These are phyloP conservation scores for Pinus albicaulis DNA, from an alignment of 75 land plant species.

Conservation along the genomic window DNA sequence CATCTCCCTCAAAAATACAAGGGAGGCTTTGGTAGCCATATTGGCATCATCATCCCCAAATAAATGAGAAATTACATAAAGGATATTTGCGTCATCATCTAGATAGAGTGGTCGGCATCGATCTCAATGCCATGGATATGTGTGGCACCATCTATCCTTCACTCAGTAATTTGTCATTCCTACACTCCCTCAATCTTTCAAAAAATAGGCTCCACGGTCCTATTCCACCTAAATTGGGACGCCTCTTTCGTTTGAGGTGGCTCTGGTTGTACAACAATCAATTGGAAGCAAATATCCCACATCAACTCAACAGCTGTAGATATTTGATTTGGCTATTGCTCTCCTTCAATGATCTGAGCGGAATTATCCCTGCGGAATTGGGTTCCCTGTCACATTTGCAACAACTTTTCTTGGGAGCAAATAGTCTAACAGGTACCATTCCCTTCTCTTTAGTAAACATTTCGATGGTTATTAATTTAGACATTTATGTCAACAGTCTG, in stretches of 20 bases:
- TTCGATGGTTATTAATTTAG: conserved; percentile 26
- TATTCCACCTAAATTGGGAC: conserved; percentile 55
- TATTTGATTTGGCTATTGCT: conserved; percentile 32
- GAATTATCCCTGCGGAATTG: conserved; percentile 53
- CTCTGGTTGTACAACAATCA: neutral
- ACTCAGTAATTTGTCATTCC: conserved; percentile 29
- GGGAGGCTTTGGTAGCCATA: no score
- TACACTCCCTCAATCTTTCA: conserved; percentile 40
- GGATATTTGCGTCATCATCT: no score
- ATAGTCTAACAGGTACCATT: conserved; percentile 51
- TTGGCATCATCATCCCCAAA: no score
- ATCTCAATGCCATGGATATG: no score
- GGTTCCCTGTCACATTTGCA: conserved; percentile 31
- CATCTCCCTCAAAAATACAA: no score
- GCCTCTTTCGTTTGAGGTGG: conserved; percentile 24
- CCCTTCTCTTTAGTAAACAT: conserved; percentile 43
- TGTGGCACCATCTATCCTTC: conserved; percentile 46
- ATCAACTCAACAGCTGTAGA: conserved; percentile 24
- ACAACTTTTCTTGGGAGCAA: conserved; percentile 45
- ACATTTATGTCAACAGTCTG: conserved; percentile 37
- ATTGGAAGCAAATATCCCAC: conserved; percentile 19
- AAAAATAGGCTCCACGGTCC: conserved; percentile 39
- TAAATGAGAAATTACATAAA: no score
- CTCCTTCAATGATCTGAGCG: conserved; percentile 42
- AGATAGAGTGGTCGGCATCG: no score